Base-by-base conservation (phyloP, 2,329 filamentous ascomycete species). In the Botrytis squamosa region DNA sequence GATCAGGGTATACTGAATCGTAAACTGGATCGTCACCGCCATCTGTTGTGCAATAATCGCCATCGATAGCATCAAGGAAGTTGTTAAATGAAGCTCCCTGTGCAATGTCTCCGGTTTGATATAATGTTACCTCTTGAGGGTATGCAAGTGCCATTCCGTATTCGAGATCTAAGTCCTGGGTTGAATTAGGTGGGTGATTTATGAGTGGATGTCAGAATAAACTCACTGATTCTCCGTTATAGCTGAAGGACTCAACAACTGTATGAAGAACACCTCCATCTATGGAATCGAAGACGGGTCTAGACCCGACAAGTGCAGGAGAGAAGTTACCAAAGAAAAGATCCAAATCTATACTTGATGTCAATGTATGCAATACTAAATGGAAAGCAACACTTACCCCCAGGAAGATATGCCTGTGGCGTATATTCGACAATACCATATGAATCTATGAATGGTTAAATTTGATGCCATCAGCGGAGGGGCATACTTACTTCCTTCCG, bases 131-230 rank as follows among this genome's bases (percentile, higher is more conserved):
- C 82, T 52, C 82, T 76, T 89, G 86, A 1, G 87, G 88, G 74
- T 84, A 85, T 52, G 88, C 83, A 55, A 89, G 81, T 12, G 86
- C 80, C 80, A 87, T 88, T 71, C 85, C 85, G 75, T 88, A 86
- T 74, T 88, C 81, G 4, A 90, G 82, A 76, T 90, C 88, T 20
- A 90, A 83, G 57, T 86, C 81, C 72, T 76, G 38, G 14, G 33
- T 60, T 57, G 6, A 18, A 49, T 73, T 55, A 63, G 71, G 25
- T 70, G 55, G 40, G 4, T 6, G 29, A 52, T 59, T 49, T 36
- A 38, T 52, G 20, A n/a, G 14, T 22, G 52, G 38, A 33, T 22
- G 38, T 36, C 9, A 52, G 1, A 67, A 67, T 29, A 6, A 44
- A 72, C 75, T 72, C 18, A 76, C 78, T 1, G 86, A 86, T 81